Evolutionary conservation across 139 green algal species (phyloP), one percentile per base, ranked within the genome.

Genomic region (Haematococcus lacustris): DNA sequence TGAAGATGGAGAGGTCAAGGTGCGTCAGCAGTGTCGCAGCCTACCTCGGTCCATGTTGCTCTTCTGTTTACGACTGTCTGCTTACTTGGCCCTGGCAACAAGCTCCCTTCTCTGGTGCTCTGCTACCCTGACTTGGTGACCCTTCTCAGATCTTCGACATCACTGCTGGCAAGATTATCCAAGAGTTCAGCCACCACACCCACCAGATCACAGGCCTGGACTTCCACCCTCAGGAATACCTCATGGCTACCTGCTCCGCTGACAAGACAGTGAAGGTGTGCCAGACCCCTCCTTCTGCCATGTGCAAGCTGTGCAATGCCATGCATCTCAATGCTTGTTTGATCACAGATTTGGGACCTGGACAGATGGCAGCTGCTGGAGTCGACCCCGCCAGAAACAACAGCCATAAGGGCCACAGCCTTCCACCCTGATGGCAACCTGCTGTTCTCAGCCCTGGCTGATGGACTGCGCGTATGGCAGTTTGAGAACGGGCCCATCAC

Each of bases 221-320:
- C 60, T 97, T 93, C 77, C 88, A 94, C 63, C 91, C 91, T 3
- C 72, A 80, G 23, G 91, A 97, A 81, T 91, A 90, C 72, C 59
- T 97, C 23, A 66, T 97, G 63, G 91, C 87, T 5, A 91, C 88
- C 23, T 74, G 71, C 38, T 88, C 81, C 13, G 69, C 71, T 21
- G 91, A 97, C 73, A 85, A 89, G 50, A 91, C 82, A 13, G 81
- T 90, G 39, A 82, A 80, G 73, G 73, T 78, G 26, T 17, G 59
- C 28, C 21, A 13, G 21, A 32, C 25, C 64, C 64, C 9, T 51
- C 13, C 64, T 51, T 32, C 33, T 43, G 43, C 34, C 40, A 47
- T n/a, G 33, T 34, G 33, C 13, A 57, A 13, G 13, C 33, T 67
- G 30, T 67, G 43, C 43, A 28, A 17, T 53, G 43, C 43, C 32